A percentile compares a stretch with the other conserved stretches of the same genome.
Evolutionary conservation across 495 filamentous ascomycete species (phyloP).

Genomic region (Extremus antarcticus): DNA sequence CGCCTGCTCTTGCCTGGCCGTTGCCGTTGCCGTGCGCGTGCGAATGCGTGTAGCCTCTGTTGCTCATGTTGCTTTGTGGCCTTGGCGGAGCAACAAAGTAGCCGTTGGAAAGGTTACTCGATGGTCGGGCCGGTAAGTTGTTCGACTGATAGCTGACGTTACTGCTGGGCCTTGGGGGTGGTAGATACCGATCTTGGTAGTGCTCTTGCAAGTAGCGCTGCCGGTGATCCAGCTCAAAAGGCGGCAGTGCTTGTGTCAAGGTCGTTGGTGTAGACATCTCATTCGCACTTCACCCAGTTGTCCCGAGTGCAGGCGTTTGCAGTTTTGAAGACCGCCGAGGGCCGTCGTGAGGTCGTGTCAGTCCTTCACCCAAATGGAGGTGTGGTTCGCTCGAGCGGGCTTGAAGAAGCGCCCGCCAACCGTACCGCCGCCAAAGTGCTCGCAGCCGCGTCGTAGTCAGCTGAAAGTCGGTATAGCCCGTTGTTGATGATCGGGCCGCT

Average conservation of each 20-base stretch:
- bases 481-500: neutral
- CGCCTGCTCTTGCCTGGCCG: conserved; percentile 14
- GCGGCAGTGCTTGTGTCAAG: neutral
- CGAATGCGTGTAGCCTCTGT: conserved; percentile 7
- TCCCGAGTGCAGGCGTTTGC: neutral
- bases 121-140: conserved; percentile 13
- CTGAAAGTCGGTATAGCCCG: neutral
- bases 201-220: conserved; percentile 11
- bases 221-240: neutral
- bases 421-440: neutral
- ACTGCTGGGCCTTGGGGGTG: conserved; percentile 18
- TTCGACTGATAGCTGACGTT: conserved; percentile 11
- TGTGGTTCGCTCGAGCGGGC: neutral
- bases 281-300: neutral
- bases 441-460: neutral
- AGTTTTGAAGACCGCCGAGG: neutral
- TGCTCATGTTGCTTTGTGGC: conserved; percentile 16
- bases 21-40: neutral
- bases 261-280: neutral
- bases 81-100: conserved; percentile 9
- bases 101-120: conserved; percentile 11
- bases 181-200: conserved; percentile 18
- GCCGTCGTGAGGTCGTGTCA: neutral
- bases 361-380: neutral
- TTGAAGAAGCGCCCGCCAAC: neutral